Evolutionary conservation across 441 rosid genomes (phyloP), one percentile per base, ranked within the genome.

Genomic region (Flueggea neowawraea): DNA sequence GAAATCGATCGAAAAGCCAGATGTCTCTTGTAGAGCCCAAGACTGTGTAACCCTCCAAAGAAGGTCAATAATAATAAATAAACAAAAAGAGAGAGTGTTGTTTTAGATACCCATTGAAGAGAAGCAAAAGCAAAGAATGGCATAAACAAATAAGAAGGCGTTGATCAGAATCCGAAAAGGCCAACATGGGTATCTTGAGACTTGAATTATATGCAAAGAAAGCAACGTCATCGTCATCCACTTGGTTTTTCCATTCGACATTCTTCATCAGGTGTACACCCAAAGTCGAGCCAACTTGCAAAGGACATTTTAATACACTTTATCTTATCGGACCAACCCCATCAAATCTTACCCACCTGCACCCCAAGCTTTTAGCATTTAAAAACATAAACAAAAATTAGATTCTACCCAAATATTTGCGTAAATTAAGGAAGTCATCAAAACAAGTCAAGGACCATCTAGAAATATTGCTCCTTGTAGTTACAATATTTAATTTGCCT

Each of bases 201-300:
- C n/a, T n/a, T n/a, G 11, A 1, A n/a, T 31, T 17, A 41, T 22
- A 22, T 22, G 28, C 28, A 6, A 31, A 31, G 57, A 62, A 50
- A 55, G 50, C 63, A 28, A 67, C 61, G 64, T 60, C 72, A 63
- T 44, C 57, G 50, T 43, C 53, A 58, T 63, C 75, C 69, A 70
- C 63, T 56, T 55, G 28, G 28, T 22, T 22, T 22, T 22, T 22
- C 28, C 28, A 22, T 22, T 22, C 28, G 2, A 22, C 2, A 1
- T 22, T 22, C 28, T 22, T 22, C 28, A 22, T 58, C 63, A 36
- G 51, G 69, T 43, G 45, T 55, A 28, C 57, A 59, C 72, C 78
- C 50, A 4, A 6, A 7, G 0, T 43, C 45, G 0, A 12, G 31
- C 47, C 74, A 55, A 70, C 66, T 70, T 70, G 74, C 31, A 45